These are phyloP conservation scores for Torulaspora delbrueckii DNA, from an alignment of 805 yeast species.

Conservation along the genomic window DNA sequence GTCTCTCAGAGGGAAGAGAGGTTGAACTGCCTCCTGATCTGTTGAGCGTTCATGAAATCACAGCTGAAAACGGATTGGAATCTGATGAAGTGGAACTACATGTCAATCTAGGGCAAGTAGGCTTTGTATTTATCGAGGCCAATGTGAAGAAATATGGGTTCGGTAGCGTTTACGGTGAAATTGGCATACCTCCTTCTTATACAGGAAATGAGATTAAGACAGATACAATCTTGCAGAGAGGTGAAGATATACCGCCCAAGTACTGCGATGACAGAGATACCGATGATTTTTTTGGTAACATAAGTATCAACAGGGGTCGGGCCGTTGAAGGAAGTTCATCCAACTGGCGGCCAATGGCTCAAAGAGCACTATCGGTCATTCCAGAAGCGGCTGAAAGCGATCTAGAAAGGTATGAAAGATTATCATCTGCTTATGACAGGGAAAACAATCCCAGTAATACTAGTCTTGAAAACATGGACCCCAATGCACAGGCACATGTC, in stretches of 20 bases:
- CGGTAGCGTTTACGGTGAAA: slow-evolving; percentile 42
- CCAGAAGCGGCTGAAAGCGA: slow-evolving; percentile 9
- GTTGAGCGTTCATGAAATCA: slow-evolving; percentile 23
- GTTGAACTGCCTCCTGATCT: slow-evolving; percentile 24
- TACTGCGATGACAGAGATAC: slow-evolving; percentile 49
- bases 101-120: slow-evolving; percentile 71
- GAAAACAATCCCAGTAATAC: slow-evolving; percentile 27
- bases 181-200: slow-evolving; percentile 44
- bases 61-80: slow-evolving; percentile 16
- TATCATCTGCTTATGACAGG: slow-evolving; percentile 34
- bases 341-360: background rate
- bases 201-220: slow-evolving; percentile 37
- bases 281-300: slow-evolving; percentile 43
- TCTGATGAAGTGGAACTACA: slow-evolving; percentile 41
- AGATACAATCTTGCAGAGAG: slow-evolving; percentile 61
- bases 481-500: background rate
- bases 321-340: slow-evolving; percentile 8
- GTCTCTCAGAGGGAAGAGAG: slow-evolving; percentile 23
- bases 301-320: slow-evolving; percentile 11
- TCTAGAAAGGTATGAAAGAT: slow-evolving; percentile 30
- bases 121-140: slow-evolving; percentile 76
- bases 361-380: slow-evolving; percentile 2
- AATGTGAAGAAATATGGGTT: slow-evolving; percentile 84
- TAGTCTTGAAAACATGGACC: slow-evolving; percentile 2
- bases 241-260: slow-evolving; percentile 67